Evolutionary conservation across 495 filamentous ascomycete genomes (phyloP).

Genomic region (Astrothelium macrocarpum): DNA sequence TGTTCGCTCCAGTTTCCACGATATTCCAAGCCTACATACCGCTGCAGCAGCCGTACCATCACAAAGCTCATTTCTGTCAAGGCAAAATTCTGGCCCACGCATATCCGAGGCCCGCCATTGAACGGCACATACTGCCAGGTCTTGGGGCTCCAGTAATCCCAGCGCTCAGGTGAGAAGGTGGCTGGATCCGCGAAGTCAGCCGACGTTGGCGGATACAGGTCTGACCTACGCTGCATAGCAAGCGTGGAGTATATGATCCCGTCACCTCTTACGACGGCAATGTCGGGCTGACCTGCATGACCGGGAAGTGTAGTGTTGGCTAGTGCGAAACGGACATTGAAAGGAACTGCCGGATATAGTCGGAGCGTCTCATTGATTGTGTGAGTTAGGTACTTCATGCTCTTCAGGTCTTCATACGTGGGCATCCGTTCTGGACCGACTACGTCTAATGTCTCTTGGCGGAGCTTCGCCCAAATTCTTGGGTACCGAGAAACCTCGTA

Average conservation of each 20-base stretch:
- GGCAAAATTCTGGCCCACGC: conserved; percentile 29
- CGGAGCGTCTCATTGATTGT: conserved; percentile 76
- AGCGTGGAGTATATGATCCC: conserved; percentile 57
- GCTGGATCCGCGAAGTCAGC: conserved; percentile 27
- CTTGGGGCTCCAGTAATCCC: conserved; percentile 60
- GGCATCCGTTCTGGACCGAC: conserved; percentile 51
- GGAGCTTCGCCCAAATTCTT: conserved; percentile 53
- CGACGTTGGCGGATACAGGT: conserved; percentile 46
- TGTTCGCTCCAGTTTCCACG: conserved; percentile 37
- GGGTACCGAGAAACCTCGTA: conserved; percentile 69
- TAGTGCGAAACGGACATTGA: conserved; percentile 64
- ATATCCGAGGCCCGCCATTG: conserved; percentile 35
- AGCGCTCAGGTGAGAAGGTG: conserved; percentile 63
- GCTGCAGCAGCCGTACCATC: conserved; percentile 28
- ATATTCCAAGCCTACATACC: conserved; percentile 43
- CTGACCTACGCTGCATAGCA: conserved; percentile 66
- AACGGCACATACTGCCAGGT: conserved; percentile 58
- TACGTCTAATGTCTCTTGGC: conserved; percentile 56
- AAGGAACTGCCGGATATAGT: conserved; percentile 68
- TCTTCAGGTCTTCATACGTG: conserved; percentile 32
- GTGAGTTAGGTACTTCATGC: conserved; percentile 42
- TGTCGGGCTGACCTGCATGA: conserved; percentile 63
- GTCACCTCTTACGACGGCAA: conserved; percentile 54
- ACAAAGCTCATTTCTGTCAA: conserved; percentile 32
- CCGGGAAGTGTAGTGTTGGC: conserved; percentile 67